These are phyloP conservation scores for Pontederia crassipes DNA, from an alignment of 176 grass and related monocot species.

Conservation along the genomic window DNA sequence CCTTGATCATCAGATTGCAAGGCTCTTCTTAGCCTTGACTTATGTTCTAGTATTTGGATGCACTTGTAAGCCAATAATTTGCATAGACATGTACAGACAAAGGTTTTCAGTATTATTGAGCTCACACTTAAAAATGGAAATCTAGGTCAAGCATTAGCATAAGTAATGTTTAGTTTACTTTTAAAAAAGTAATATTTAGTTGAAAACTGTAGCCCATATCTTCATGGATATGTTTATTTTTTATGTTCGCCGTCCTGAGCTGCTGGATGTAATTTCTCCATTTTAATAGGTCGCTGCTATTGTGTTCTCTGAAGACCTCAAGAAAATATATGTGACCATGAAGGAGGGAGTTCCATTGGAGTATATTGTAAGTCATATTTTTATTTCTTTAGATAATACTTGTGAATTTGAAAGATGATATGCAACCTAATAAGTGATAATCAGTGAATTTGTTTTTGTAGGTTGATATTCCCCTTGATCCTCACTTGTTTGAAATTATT, in stretches of 20 bases:
- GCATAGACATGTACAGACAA: too few relatives aligned
- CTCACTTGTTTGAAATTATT: constrained; percentile 23
- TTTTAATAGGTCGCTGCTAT: constrained; percentile 19
- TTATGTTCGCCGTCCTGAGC: background rate
- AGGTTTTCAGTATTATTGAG: too few relatives aligned
- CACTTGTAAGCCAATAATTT: too few relatives aligned
- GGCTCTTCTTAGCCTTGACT: too few relatives aligned
- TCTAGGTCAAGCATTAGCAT: too few relatives aligned
- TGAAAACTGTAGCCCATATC: too few relatives aligned
- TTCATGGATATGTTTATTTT: background rate
- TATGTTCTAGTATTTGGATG: too few relatives aligned
- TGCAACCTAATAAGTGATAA: background rate
- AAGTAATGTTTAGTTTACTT: too few relatives aligned
- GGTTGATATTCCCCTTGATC: constrained; percentile 26
- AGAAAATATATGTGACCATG: constrained; percentile 33
- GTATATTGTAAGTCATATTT: constrained; percentile 25
- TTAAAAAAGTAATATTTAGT: too few relatives aligned
- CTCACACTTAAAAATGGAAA: too few relatives aligned
- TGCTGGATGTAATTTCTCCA: background rate
- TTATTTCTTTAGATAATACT: background rate
- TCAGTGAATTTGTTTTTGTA: constrained; percentile 12
- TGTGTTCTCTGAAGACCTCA: constrained; percentile 31
- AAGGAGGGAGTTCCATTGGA: constrained; percentile 34
- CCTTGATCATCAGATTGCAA: too few relatives aligned
- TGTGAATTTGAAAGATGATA: background rate